These are phyloP conservation scores for Talaromyces sp. DNA, from an alignment of 2,329 filamentous ascomycete genomes.

Conservation along the genomic window DNA sequence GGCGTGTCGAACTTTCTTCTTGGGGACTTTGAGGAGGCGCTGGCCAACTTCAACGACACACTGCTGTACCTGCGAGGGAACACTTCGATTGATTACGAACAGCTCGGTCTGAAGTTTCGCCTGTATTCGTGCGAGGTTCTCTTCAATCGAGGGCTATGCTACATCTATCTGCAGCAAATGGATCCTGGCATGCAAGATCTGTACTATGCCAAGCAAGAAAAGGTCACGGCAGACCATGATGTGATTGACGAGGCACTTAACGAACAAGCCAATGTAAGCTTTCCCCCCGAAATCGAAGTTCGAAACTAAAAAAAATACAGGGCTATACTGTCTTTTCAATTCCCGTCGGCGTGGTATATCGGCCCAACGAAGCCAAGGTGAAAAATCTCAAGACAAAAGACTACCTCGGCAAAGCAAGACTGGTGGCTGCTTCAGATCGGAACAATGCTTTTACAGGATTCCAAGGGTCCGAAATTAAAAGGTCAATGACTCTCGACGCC, in stretches of 20 bases:
- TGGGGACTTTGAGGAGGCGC: constrained; percentile 92
- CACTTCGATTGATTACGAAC: constrained; percentile 95
- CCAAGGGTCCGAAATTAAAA: constrained; percentile 69
- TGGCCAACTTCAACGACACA: constrained; percentile 98
- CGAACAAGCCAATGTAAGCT: constrained; percentile 77
- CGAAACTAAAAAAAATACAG: constrained; percentile 37
- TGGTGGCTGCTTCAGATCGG: constrained; percentile 82
- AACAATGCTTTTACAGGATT: constrained; percentile 78
- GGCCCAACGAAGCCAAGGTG: constrained; percentile 95
- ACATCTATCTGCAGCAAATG: constrained; percentile 91
- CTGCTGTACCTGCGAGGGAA: constrained; percentile 91
- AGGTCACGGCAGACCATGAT: constrained; percentile 91
- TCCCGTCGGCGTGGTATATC: constrained; percentile 88
- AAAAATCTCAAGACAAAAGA: constrained; percentile 98
- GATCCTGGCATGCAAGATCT: constrained; percentile 89
- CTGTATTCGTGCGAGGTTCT: constrained; percentile 95
- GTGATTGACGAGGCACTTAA: constrained; percentile 96
- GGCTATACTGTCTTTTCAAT: constrained; percentile 99
- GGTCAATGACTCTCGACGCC: constrained; percentile 22
- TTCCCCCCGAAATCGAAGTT: background rate
- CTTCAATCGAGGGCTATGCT: constrained; percentile 95
- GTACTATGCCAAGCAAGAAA: constrained; percentile 86
- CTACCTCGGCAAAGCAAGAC: constrained; percentile 90
- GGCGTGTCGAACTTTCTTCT: constrained; percentile 97
- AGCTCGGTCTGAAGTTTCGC: constrained; percentile 91